Base-by-base conservation (phyloP, 352 stramenopile genomes). In the Globisporangium abappressorium region DNA sequence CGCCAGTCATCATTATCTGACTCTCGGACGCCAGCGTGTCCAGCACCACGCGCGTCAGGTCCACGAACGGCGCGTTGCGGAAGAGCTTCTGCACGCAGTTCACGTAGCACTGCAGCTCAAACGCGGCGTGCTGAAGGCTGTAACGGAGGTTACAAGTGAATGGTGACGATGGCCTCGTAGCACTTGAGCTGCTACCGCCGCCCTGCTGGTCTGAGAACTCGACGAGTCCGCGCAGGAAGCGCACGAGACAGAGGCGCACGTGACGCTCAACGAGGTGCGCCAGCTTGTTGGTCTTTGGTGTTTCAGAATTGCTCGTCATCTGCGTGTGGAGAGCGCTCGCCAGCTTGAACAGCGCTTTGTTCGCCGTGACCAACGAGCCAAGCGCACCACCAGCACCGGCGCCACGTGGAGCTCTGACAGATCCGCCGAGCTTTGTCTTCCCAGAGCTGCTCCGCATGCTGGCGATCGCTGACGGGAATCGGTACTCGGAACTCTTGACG, bases 161-260 rank as follows among this genome's bases (percentile, higher is more conserved):
- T 26, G 20, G 38, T 1, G 20, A 30, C 4, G 41, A 20, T 4
- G 38, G 0, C 12, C 38, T 11, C 18, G 18, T 1, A 51, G 43
- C 43, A 22, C 20, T 34, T 3, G 28, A 28, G 20, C 6, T n/a
- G 15, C 8, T 24, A 36, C 14, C 38, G 26, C 22, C 14, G 26
- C 28, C 34, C 12, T 55, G 5, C 14, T 66, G 43, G n/a, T 51
- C 5, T 12, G 53, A 60, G 34, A 36, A 59, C 22, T 56, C 28
- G 3, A 80, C 54, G 12, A 78, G 63, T 3, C 62, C 58, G 18
- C 66, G 68, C 28, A 78, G 36, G 62, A 80, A 80, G 24, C 65
- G 61, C n/a, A 62, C 53, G 38, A 80, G 12, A 14, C 62, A 77
- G 0, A 34, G 7, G 0, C 41, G 56, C 11, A 78, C 56, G 24